Evolutionary conservation across 768 basidiomycete species (phyloP).

Genomic region (Phylloporus rhodoxanthus): DNA sequence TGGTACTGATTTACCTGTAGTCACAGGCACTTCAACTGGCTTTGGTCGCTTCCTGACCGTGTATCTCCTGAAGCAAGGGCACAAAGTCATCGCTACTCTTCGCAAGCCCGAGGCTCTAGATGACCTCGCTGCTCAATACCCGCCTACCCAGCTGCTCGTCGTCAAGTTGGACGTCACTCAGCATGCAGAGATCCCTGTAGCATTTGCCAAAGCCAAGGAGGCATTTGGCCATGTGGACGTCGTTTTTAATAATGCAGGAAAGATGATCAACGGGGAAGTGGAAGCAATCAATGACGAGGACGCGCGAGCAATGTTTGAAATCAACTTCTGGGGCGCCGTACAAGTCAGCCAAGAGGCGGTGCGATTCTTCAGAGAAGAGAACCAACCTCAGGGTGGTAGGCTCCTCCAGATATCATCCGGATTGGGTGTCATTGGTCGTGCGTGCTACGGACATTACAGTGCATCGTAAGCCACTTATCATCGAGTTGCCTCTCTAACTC

Average conservation of each 20-base stretch:
- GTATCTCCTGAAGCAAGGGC: slow-evolving; percentile 29
- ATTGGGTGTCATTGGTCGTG: slow-evolving; percentile 10
- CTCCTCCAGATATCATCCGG: slow-evolving; percentile 33
- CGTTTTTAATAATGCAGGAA: slow-evolving; percentile 37
- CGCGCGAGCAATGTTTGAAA: slow-evolving; percentile 35
- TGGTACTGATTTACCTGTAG: slow-evolving; percentile 15
- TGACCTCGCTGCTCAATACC: slow-evolving; percentile 25
- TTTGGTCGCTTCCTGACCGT: slow-evolving; percentile 36
- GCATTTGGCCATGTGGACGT: slow-evolving; percentile 34
- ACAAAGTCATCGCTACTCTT: slow-evolving; percentile 39
- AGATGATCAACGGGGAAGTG: slow-evolving; percentile 24
- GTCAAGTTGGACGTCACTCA: slow-evolving; percentile 31
- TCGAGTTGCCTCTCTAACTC: background rate
- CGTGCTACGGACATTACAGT: slow-evolving; percentile 19
- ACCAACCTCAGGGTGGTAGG: slow-evolving; percentile 31
- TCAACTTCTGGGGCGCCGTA: slow-evolving; percentile 31
- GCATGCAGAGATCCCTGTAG: slow-evolving; percentile 19
- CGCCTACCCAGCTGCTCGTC: slow-evolving; percentile 17
- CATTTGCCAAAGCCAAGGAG: slow-evolving; percentile 26
- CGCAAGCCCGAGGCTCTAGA: slow-evolving; percentile 34
- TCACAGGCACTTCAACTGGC: slow-evolving; percentile 37
- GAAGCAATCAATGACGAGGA: slow-evolving; percentile 31
- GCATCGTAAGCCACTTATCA: slow-evolving; percentile 19
- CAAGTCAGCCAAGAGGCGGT: slow-evolving; percentile 31
- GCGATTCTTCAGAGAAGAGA: slow-evolving; percentile 33